Evolutionary conservation across 768 basidiomycete species (phyloP), one percentile per base, ranked within the genome.

Genomic region (Infundibulicybe gibba): DNA sequence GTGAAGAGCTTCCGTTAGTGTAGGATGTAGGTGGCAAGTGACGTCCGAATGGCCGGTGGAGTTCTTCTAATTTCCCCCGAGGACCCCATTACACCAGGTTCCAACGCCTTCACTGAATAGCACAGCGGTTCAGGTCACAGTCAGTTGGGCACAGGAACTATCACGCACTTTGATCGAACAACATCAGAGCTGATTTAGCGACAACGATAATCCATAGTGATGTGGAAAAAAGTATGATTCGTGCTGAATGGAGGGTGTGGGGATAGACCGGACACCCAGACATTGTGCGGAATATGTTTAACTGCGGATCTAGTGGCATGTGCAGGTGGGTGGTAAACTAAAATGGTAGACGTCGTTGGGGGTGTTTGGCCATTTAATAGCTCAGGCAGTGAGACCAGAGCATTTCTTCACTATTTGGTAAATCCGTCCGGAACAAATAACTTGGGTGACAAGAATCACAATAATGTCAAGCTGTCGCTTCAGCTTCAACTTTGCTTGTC

Each of bases 131-230:
- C n/a, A 31, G 19, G 2, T 40, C n/a, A 13, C n/a, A n/a, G n/a
- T n/a, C n/a, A n/a, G 20, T n/a, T 6, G 17, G 16, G 39, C 3
- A 30, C 40, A 15, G 16, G 15, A 14, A 37, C 19, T 10, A 31
- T n/a, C 13, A 58, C 65, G 41, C 35, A 72, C 72, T 59, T 68
- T 46, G 72, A 62, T 25, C 68, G 64, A 17, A 60, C 55, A 12
- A 72, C 54, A 48, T 62, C 70, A 51, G 77, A 75, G 55, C 72
- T 74, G 54, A 77, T 65, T 49, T 73, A 70, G 11, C 72, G 65
- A 52, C 77, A 78, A 12, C 74, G 64, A 40, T 58, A 68, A 50
- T 76, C 71, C 75, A 78, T 75, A 9, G 53, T 59, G 20, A 65
- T 48, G 42, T 63, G 45, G 44, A 61, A 65, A 40, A 67, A 64